A percentile compares a stretch with the other conserved stretches of the same genome.
Evolutionary conservation across 306 rosid species (phyloP).

Genomic region (Malus sylvestris): DNA sequence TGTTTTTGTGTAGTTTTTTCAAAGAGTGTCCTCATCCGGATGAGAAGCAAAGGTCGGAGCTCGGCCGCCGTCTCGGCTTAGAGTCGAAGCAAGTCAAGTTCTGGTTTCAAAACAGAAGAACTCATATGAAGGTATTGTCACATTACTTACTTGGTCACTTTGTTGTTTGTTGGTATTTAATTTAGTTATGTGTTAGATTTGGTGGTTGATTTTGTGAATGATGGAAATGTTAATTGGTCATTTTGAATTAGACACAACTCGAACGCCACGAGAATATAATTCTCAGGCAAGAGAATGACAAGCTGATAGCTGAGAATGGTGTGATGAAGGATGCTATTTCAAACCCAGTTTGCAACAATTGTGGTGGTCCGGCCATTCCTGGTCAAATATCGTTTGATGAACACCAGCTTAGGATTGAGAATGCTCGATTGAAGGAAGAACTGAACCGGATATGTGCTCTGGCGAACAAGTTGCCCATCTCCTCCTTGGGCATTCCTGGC

Average conservation of each 20-base stretch:
- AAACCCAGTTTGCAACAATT: slow-evolving; percentile 56
- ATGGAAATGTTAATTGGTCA: background rate
- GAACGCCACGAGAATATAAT: slow-evolving; percentile 87
- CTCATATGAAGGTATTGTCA: slow-evolving; percentile 76
- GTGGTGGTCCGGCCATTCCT: slow-evolving; percentile 84
- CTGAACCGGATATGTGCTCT: slow-evolving; percentile 47
- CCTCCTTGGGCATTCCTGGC: slow-evolving; percentile 31
- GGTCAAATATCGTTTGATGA: slow-evolving; percentile 73
- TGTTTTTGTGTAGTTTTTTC: slow-evolving; percentile 53
- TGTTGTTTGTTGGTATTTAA: background rate
- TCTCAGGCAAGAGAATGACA: slow-evolving; percentile 79
- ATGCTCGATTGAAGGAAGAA: slow-evolving; percentile 74
- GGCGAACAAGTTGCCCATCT: slow-evolving; percentile 53
- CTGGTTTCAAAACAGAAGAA: slow-evolving; percentile 92
- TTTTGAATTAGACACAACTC: slow-evolving; percentile 61
- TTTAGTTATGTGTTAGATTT: background rate
- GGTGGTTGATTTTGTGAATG: background rate
- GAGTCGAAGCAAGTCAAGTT: slow-evolving; percentile 85
- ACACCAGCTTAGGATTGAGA: slow-evolving; percentile 68
- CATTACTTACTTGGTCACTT: background rate
- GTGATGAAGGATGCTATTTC: slow-evolving; percentile 63
- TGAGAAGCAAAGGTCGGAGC: slow-evolving; percentile 83
- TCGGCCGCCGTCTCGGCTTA: slow-evolving; percentile 61
- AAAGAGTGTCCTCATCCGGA: slow-evolving; percentile 91
- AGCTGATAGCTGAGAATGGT: slow-evolving; percentile 71